Conservation (phyloP, 1,284 basidiomycete genomes). For the Cutaneotrichosporon cyanovorans region DNA sequence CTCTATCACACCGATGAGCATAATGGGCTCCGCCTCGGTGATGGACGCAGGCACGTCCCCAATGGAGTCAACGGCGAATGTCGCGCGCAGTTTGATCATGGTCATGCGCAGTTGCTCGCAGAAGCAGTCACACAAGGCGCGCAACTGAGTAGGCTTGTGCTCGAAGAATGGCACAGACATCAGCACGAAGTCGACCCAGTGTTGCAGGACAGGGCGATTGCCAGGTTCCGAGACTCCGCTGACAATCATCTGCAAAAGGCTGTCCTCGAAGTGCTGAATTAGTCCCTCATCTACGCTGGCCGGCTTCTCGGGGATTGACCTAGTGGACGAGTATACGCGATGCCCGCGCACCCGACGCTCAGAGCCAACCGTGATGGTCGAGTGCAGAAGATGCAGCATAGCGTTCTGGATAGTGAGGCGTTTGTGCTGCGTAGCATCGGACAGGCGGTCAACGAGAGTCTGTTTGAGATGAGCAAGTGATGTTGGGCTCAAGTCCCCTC, state of each 20-base stretch:
- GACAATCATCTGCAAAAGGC: conserved; percentile 66
- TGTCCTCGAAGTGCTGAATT: conserved; percentile 26
- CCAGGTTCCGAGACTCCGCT: conserved; percentile 65
- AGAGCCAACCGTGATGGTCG: conserved; percentile 59
- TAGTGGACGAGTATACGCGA: conserved; percentile 21
- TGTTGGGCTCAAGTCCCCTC: conserved; percentile 62
- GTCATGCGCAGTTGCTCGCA: conserved; percentile 61
- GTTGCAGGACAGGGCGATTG: conserved; percentile 75
- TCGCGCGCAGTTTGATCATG: conserved; percentile 45
- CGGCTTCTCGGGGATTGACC: conserved; percentile 14
- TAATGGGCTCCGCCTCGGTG: conserved; percentile 75
- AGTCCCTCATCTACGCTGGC: neutral
- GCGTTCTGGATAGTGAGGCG: conserved; percentile 83
- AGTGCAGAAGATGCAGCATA: conserved; percentile 82
- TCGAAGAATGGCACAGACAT: conserved; percentile 70
- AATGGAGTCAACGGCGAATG: conserved; percentile 42
- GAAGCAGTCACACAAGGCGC: conserved; percentile 71
- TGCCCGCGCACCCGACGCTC: conserved; percentile 23
- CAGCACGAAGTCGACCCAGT: conserved; percentile 94
- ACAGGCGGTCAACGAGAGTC: conserved; percentile 66
- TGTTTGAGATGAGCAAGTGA: conserved; percentile 61
- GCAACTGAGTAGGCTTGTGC: conserved; percentile 53
- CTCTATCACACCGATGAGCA: conserved; percentile 75
- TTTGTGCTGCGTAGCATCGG: conserved; percentile 59
- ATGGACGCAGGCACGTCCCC: conserved; percentile 39